These are phyloP conservation scores for Eucalyptus rudis DNA, from an alignment of 345 rosid genomes.

Conservation along the genomic window DNA sequence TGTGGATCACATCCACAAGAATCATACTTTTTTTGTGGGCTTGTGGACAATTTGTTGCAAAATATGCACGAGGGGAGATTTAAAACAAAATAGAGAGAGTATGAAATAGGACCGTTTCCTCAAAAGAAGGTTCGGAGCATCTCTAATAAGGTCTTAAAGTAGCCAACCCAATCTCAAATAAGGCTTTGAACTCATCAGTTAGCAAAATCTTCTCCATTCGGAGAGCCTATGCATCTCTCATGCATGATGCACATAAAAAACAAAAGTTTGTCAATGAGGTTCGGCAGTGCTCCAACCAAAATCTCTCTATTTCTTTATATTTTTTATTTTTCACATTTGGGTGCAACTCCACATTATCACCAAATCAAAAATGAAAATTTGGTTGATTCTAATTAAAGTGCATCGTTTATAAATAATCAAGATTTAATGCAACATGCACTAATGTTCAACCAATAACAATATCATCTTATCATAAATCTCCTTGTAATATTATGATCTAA, in stretches of 20 bases:
- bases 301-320: background rate
- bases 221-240: background rate
- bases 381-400: background rate
- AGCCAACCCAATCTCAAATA: background rate
- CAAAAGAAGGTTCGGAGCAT: too few relatives aligned
- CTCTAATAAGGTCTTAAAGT: background rate
- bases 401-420: too few relatives aligned
- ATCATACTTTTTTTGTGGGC: too few relatives aligned
- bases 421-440: background rate
- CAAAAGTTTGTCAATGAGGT: background rate
- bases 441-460: background rate
- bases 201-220: background rate
- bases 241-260: background rate
- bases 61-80: background rate
- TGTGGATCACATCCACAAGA: too few relatives aligned
- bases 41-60: too few relatives aligned
- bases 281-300: background rate
- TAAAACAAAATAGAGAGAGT: too few relatives aligned
- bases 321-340: too few relatives aligned
- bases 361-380: background rate
- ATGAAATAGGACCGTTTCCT: too few relatives aligned
- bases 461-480: background rate
- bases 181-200: background rate
- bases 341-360: background rate
- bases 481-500: background rate